These are phyloP conservation scores for Ascochyta koolunga DNA, from an alignment of 2,329 filamentous ascomycete species.

Conservation along the genomic window DNA sequence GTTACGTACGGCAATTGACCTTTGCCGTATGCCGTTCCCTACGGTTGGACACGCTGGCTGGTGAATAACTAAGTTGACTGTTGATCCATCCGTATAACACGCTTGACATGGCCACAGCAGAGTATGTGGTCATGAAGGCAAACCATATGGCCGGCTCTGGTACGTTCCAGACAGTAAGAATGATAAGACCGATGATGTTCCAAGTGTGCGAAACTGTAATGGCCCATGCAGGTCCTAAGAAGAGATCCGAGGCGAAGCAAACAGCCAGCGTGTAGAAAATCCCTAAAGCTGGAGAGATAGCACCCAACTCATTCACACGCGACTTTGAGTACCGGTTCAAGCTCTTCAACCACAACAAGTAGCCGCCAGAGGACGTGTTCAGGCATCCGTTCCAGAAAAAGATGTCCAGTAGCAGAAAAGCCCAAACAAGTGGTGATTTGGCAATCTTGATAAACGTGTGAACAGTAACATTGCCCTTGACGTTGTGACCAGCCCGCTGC, in stretches of 20 bases:
- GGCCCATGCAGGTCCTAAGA: conserved; percentile 60
- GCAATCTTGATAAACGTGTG: conserved; percentile 29
- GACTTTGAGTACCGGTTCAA: conserved; percentile 55
- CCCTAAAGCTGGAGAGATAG: conserved; percentile 60
- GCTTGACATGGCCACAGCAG: conserved; percentile 59
- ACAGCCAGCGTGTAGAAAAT: conserved; percentile 63
- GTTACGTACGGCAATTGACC: no score
- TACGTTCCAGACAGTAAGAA: conserved; percentile 62
- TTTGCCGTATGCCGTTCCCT: no score
- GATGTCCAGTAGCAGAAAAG: conserved; percentile 58
- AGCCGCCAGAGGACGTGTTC: conserved; percentile 57
- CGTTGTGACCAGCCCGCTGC: conserved; percentile 50
- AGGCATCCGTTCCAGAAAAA: conserved; percentile 63
- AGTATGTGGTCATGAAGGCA: conserved; percentile 58
- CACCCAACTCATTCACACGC: conserved; percentile 59
- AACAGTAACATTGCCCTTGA: conserved; percentile 27
- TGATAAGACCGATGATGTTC: conserved; percentile 61
- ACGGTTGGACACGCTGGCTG: no score
- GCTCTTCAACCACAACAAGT: conserved; percentile 65
- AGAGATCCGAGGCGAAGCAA: conserved; percentile 61
- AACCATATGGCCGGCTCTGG: conserved; percentile 62
- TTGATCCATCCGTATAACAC: conserved; percentile 65
- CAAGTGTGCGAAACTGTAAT: conserved; percentile 59
- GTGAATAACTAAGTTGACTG: conserved; percentile 54
- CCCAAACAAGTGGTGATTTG: conserved; percentile 57